These are phyloP conservation scores for Thraustochytrium striatum DNA, from an alignment of 352 stramenopile genomes.

Conservation along the genomic window DNA sequence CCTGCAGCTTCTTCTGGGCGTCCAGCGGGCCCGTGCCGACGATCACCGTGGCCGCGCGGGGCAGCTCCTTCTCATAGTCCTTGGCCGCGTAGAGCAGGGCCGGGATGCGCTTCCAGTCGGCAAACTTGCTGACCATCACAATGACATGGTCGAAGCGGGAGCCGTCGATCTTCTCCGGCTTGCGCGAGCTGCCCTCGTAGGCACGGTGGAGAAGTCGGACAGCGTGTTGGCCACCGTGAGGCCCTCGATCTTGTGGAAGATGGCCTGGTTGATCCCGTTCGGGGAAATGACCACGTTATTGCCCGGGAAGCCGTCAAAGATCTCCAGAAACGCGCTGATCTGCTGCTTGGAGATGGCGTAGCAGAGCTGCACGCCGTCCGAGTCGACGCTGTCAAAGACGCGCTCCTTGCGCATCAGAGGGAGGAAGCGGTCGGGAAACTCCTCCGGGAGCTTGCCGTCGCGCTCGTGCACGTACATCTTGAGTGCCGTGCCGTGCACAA, in stretches of 20 bases:
- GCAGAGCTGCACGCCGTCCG: constrained; percentile 30
- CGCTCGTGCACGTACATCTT: constrained; percentile 48
- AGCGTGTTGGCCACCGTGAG: constrained; percentile 6
- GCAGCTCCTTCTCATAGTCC: constrained; percentile 6
- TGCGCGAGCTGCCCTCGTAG: constrained; percentile 4
- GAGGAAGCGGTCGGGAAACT: constrained; percentile 17
- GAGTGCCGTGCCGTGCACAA: constrained; percentile 36
- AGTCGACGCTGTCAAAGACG: constrained; percentile 6
- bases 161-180: not conserved
- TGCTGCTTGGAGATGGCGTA: constrained; percentile 41
- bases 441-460: constrained; percentile 10
- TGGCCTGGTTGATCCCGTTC: constrained; percentile 32
- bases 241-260: constrained; percentile 10
- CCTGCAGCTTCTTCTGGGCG: constrained; percentile 25
- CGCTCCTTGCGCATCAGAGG: constrained; percentile 8
- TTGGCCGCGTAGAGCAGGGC: constrained; percentile 38
- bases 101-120: constrained; percentile 39
- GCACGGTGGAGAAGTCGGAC: not conserved
- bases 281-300: constrained; percentile 30
- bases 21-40: constrained; percentile 27
- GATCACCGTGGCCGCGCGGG: constrained; percentile 36
- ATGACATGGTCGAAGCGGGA: constrained; percentile 27
- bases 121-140: constrained; percentile 37
- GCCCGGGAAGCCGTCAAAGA: not conserved
- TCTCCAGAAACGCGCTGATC: constrained; percentile 15